These are phyloP conservation scores for Colletotrichum australisinense DNA, from an alignment of 2,329 filamentous ascomycete species.

Conservation along the genomic window DNA sequence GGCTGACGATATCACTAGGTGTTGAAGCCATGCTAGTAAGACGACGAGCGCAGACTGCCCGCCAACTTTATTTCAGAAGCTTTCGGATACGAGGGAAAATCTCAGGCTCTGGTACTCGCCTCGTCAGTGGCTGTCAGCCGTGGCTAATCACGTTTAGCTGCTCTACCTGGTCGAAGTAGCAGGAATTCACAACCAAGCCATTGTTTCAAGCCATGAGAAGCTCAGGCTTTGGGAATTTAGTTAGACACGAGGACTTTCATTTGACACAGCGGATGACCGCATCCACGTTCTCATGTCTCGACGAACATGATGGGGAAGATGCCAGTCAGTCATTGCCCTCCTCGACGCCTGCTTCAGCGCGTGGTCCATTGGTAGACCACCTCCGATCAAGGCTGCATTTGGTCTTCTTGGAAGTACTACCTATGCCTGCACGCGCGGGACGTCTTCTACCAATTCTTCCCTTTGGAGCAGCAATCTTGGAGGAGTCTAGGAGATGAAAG, in stretches of 20 bases:
- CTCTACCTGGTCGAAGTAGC: not conserved
- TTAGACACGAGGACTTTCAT: not conserved
- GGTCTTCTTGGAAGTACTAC: not conserved
- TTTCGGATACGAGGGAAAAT: not conserved
- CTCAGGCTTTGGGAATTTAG: not conserved
- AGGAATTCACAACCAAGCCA: constrained; percentile 9
- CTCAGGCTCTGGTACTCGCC: not conserved
- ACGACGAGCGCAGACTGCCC: not conserved
- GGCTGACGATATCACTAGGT: not conserved
- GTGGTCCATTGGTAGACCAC: not conserved
- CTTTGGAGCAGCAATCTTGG: not conserved
- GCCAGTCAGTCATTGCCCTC: not conserved
- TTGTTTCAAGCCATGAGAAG: not conserved
- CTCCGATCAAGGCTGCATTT: constrained; percentile 3
- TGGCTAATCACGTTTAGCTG: not conserved
- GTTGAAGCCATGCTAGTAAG: not conserved
- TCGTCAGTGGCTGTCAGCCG: not conserved
- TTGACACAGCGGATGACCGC: constrained; percentile 7
- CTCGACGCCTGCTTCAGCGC: not conserved
- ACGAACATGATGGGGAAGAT: not conserved
- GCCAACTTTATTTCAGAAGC: not conserved
- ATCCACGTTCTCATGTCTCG: constrained; percentile 4
- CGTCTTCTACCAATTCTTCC: not conserved
- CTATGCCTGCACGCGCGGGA: constrained; percentile 15
- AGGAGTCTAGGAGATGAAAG: not conserved